A percentile compares a stretch with the other conserved stretches of the same genome.
Evolutionary conservation across 345 rosid genomes (phyloP).

Genomic region (Citrus sinensis): DVS_A1.0 CM039169.1:31602501-31603000

Average conservation of each 20-base stretch:
- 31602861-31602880: not conserved
- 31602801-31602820: not conserved
- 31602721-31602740: not conserved
- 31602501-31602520: not conserved
- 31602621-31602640: not conserved
- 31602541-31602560: not conserved
- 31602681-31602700: not conserved
- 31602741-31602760: not conserved
- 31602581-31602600: not conserved
- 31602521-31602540: not conserved
- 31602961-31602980: slow-evolving; percentile 90
- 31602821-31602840: not conserved
- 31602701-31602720: not conserved
- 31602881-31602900: not conserved
- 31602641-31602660: not conserved
- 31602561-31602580: not conserved
- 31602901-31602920: not conserved
- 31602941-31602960: slow-evolving; percentile 27
- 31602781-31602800: not conserved
- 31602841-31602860: not conserved
- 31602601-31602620: not conserved
- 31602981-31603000: slow-evolving; percentile 81
- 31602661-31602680: not conserved
- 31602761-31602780: not conserved
- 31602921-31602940: not conserved